Evolutionary conservation across 768 basidiomycete species (phyloP), one percentile per base, ranked within the genome.

Genomic region (Hortiboletus campestris): DNA sequence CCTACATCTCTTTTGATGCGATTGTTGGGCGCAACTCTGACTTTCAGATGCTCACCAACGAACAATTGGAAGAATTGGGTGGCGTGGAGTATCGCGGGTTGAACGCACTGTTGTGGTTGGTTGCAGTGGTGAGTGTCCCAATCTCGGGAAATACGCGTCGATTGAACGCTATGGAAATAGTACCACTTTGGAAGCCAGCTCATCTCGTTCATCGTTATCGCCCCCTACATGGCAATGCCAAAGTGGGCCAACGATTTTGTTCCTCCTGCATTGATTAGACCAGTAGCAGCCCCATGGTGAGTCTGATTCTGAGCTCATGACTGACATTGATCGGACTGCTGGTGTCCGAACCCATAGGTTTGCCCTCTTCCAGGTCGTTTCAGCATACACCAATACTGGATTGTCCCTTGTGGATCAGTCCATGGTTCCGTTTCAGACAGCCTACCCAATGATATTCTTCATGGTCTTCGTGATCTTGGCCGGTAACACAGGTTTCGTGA

Each of bases 51-150:
- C 72, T 96, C 50, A 90, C 86, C 0, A 78, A 81, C 19, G 91
- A 94, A 45, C 89, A 98, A 65, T 75, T 91, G 62, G 94, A 96
- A 61, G 93, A 97, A 69, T 74, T 98, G 6, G 94, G 94, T 5
- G 95, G 96, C 19, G 88, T 97, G 8, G 96, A 99, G 69, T 98
- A 91, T 66, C 81, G 94, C 11, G 90, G 89, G 13, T 73, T 97
- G 59, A 86, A 85, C 42, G 83, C 87, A 3, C 70, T 97, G 47
- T 74, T 94, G 11, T 95, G 90, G 88, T 81, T 95, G 52, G 83
- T 96, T 36, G 80, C 80, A 12, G 67, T 74, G 34, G 93, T 95
- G 67, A 64, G 89, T 78, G 34, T 49, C 8, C 29, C 13, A 20
- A 34, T 40, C 2, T 11, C 25, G 16, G 19, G 22, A 49, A 35